Evolutionary conservation across 2,329 filamentous ascomycete species (phyloP), one percentile per base, ranked within the genome.

Genomic region (Apiospora malaysiana): DNA sequence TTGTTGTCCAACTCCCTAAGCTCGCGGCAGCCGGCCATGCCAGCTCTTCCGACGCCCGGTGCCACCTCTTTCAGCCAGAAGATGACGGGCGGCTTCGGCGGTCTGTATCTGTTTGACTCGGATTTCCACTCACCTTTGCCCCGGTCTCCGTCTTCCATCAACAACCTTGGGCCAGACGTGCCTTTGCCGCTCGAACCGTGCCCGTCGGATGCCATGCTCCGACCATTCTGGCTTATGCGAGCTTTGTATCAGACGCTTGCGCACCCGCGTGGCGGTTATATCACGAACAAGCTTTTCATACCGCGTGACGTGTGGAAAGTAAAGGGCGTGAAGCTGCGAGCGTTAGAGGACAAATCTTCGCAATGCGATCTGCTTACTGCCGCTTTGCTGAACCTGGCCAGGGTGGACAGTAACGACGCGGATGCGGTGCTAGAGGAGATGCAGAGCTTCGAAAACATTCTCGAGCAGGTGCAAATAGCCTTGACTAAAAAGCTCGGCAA

Each of bases 171-270:
- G 16, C 78, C 84, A 0, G 91, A 94, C 74, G 88, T 90, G 0
- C 95, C 95, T 16, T 87, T 92, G 27, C 90, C 94, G 0, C 87
- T 99, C 6, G 96, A 99, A 78, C 93, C 96, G 3, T 99, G 97
- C 79, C 96, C 96, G 0, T 93, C 92, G 46, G 94, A 97, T 51
- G 91, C 92, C 72, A 87, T 98, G 77, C 86, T 98, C n/a, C 91
- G 96, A 25, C 97, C 96, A 1, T 99, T 98, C 81, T 99, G 96
- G 96, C 86, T 99, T 63, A 97, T 99, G 94, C 91, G 96, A 70
- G 95, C 93, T 73, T 87, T 99, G 37, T 97, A 96, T 79, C 94
- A 98, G 80, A 97, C 95, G 0, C 90, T 99, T 63, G 92, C 92
- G 23, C 95, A 99, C 78, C 94, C 95, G 2, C 91, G 94, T 32